Conservation (phyloP, 345 rosid species). For the Fremontodendron californicum region DNA sequence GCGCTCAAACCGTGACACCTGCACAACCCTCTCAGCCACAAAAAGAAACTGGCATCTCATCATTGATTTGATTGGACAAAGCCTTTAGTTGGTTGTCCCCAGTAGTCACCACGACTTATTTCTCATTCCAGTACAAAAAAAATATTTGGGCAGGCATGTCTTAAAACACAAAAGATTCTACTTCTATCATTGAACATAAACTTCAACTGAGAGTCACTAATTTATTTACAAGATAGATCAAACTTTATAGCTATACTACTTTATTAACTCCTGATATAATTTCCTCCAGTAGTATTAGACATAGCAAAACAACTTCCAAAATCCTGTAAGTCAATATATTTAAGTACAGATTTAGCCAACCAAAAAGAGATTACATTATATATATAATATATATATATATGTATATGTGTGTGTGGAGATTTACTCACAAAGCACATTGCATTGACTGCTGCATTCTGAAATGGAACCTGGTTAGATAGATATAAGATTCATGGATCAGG, state of each 20-base stretch:
- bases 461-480: neutral
- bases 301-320: neutral
- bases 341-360: neutral
- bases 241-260: neutral
- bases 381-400: too few relatives aligned
- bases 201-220: neutral
- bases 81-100: neutral
- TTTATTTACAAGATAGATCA: neutral
- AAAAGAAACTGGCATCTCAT: neutral
- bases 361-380: neutral
- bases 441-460: neutral
- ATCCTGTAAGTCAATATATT: neutral
- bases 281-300: constrained; percentile 1
- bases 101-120: neutral
- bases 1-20: too few relatives aligned
- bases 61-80: neutral
- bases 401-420: neutral
- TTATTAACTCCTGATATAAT: neutral
- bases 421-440: neutral
- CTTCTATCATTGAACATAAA: neutral
- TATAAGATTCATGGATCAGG: neutral
- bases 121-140: neutral
- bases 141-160: neutral
- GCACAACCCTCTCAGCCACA: neutral
- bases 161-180: neutral